Evolutionary conservation across 2,329 filamentous ascomycete species (phyloP).

Genomic region (Diaporthe aspalathi): DNA sequence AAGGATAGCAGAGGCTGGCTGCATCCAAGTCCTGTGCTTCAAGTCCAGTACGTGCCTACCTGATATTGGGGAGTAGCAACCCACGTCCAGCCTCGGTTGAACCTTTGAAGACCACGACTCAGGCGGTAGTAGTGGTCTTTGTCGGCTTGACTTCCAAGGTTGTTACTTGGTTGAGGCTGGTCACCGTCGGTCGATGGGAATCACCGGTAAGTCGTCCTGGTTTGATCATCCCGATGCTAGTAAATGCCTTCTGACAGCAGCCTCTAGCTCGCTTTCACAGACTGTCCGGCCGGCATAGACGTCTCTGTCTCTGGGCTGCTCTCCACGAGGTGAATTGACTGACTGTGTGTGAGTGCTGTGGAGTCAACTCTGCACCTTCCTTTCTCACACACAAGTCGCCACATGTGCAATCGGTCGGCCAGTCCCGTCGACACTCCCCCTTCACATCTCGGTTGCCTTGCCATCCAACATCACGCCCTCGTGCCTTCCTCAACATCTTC

Average conservation of each 20-base stretch:
- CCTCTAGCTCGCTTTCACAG: neutral
- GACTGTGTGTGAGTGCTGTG: neutral
- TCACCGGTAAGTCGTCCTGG: neutral
- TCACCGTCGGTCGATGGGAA: neutral
- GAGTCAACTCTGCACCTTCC: neutral
- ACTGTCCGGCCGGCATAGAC: neutral
- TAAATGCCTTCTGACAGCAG: neutral
- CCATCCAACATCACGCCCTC: neutral
- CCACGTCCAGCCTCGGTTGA: neutral
- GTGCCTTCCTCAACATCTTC: neutral
- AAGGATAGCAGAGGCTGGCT: neutral
- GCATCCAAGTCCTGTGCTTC: too few relatives aligned
- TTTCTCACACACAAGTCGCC: neutral
- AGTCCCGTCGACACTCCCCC: neutral
- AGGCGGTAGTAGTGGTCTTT: too few relatives aligned
- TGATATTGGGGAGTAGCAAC: neutral
- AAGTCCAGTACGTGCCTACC: neutral
- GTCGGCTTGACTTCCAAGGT: neutral
- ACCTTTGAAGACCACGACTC: neutral
- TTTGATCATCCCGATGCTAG: neutral
- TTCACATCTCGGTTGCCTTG: neutral
- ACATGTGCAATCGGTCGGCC: neutral
- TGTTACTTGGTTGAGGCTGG: neutral
- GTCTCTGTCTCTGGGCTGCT: neutral
- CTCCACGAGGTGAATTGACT: neutral